A percentile compares a stretch with the other conserved stretches of the same genome.
Evolutionary conservation across 768 basidiomycete genomes (phyloP).

Genomic region (Kwoniella botswanensis): DNA sequence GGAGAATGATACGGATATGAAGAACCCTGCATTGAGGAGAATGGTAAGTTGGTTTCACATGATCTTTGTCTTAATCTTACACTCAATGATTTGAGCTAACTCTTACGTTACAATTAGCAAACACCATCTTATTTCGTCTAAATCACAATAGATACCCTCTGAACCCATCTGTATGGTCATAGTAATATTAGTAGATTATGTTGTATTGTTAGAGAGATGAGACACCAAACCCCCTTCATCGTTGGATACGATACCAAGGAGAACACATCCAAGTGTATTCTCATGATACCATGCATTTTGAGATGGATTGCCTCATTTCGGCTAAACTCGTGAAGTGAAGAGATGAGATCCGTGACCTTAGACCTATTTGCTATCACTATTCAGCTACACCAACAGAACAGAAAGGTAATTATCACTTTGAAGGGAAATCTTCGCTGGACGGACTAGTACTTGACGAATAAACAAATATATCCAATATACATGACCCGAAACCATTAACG

Average conservation of each 20-base stretch:
- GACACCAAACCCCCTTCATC: not conserved
- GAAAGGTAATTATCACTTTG: no score
- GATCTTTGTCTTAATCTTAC: not conserved
- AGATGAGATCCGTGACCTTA: no score
- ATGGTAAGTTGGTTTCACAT: constrained; percentile 64
- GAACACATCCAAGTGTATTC: not conserved
- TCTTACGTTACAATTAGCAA: constrained; percentile 12
- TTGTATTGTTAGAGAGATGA: constrained; percentile 14
- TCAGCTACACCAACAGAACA: no score
- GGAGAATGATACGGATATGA: constrained; percentile 85
- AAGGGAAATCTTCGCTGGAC: no score
- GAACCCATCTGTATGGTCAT: constrained; percentile 9
- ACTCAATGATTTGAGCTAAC: no score
- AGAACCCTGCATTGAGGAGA: constrained; percentile 71
- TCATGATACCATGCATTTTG: not conserved
- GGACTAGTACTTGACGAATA: not conserved
- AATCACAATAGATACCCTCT: constrained; percentile 8
- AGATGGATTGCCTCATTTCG: not conserved
- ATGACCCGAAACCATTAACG: no score
- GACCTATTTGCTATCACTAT: no score
- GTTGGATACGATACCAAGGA: not conserved
- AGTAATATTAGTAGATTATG: not conserved
- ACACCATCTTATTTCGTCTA: constrained; percentile 52
- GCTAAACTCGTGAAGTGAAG: not conserved
- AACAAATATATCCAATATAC: not conserved